Evolutionary conservation across 2,329 filamentous ascomycete species (phyloP).

Genomic region (Cytospora chrysosperma): DNA sequence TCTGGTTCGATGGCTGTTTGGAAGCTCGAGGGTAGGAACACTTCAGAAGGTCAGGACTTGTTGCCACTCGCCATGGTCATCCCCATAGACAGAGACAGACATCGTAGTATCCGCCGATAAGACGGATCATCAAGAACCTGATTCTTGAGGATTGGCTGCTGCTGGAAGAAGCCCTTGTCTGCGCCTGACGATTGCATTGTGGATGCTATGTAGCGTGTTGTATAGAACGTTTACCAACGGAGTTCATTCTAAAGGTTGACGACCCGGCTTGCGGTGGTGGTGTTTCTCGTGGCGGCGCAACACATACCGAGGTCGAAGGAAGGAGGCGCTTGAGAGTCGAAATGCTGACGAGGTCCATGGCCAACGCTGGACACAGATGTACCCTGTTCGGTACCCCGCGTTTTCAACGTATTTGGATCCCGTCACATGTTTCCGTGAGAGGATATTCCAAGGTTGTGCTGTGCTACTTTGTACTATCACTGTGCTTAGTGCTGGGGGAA

Average conservation of each 20-base stretch:
- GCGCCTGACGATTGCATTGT: background rate
- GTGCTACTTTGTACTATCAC: too few relatives aligned
- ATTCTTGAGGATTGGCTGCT: constrained; percentile 50
- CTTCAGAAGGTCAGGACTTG: constrained; percentile 33
- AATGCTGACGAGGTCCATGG: background rate
- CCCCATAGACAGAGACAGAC: constrained; percentile 35
- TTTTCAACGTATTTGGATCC: too few relatives aligned
- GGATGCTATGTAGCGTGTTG: background rate
- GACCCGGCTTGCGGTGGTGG: background rate
- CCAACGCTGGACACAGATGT: background rate
- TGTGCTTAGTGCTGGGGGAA: background rate
- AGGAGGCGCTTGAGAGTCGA: too few relatives aligned
- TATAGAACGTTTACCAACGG: background rate
- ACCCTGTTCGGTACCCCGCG: too few relatives aligned
- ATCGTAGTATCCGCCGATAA: constrained; percentile 50
- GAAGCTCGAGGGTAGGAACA: constrained; percentile 48
- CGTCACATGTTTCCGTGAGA: too few relatives aligned
- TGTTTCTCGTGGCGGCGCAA: background rate
- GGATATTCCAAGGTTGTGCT: too few relatives aligned
- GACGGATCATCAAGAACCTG: constrained; percentile 57
- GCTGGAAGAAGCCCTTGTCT: constrained; percentile 54
- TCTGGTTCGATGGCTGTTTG: constrained; percentile 42
- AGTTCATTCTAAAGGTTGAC: background rate
- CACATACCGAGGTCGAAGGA: background rate
- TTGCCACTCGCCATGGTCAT: constrained; percentile 24